A percentile compares a stretch with the other conserved stretches of the same genome.
Evolutionary conservation across 2,329 filamentous ascomycete species (phyloP).

Genomic region (Ophiostoma perfectum): DNA sequence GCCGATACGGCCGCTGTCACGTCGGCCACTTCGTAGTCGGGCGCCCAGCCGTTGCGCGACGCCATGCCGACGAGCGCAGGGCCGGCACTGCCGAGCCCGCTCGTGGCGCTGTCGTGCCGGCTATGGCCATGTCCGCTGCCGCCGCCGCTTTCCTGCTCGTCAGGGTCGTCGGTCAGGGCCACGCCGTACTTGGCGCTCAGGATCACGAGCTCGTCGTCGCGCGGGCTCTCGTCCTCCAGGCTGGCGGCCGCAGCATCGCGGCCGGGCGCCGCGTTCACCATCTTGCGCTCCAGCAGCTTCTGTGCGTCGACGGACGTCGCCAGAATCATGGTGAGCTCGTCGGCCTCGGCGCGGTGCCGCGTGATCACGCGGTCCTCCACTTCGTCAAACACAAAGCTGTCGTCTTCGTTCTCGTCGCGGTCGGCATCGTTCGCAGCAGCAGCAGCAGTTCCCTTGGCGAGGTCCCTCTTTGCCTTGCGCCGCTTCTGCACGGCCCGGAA

Average conservation of each 20-base stretch:
- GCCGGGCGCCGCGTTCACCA: constrained; percentile 15
- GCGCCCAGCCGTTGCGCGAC: constrained; percentile 27
- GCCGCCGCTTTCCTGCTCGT: constrained; percentile 15
- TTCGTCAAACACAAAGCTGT: constrained; percentile 16
- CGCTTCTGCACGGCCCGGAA: constrained; percentile 5
- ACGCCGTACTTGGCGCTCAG: constrained; percentile 46
- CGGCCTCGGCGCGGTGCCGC: constrained; percentile 40
- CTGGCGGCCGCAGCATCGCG: not conserved
- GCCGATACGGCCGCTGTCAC: constrained; percentile 45
- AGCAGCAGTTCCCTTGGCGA: not conserved
- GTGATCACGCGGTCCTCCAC: constrained; percentile 29
- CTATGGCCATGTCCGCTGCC: constrained; percentile 27
- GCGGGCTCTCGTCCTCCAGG: not conserved
- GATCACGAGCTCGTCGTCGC: constrained; percentile 40
- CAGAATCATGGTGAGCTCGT: constrained; percentile 42
- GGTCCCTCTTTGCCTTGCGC: not conserved
- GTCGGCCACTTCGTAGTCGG: constrained; percentile 42
- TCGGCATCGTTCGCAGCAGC: not conserved
- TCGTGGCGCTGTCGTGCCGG: constrained; percentile 20
- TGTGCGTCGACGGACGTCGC: constrained; percentile 37
- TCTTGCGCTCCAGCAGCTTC: constrained; percentile 35
- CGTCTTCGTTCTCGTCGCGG: constrained; percentile 15
- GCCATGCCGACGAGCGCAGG: constrained; percentile 31
- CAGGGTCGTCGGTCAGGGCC: constrained; percentile 22
- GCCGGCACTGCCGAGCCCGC: constrained; percentile 16